These are phyloP conservation scores for Hondaea fermentalgiana DNA, from an alignment of 108 stramenopile genomes.

Conservation along the genomic window DNA sequence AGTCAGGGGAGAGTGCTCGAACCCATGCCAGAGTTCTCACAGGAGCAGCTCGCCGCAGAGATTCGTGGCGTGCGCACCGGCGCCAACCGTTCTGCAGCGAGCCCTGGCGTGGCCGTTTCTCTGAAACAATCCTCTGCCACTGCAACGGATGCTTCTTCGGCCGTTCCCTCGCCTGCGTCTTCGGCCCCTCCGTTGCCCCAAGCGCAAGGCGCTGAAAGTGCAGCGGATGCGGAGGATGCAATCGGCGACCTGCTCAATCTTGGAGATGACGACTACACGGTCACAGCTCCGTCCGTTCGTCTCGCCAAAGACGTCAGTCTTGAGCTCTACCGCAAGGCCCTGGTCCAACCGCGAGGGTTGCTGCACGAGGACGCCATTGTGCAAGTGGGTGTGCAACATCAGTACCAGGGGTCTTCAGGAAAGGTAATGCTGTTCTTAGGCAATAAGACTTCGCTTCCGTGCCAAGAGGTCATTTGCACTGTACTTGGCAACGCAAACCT, in stretches of 20 bases:
- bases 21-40: constrained; percentile 85
- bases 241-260: background rate
- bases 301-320: background rate
- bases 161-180: background rate
- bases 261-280: background rate
- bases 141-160: background rate
- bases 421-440: background rate
- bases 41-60: constrained; percentile 55
- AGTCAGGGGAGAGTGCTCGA: constrained; percentile 75
- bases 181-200: background rate
- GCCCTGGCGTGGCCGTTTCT: no score
- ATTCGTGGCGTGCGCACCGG: background rate
- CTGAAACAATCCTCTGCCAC: no score
- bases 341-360: background rate
- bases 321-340: background rate
- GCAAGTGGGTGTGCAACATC: background rate
- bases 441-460: background rate
- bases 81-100: no score
- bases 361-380: background rate
- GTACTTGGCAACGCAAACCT: background rate
- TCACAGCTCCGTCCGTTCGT: background rate
- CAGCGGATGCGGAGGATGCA: background rate
- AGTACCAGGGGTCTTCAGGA: background rate
- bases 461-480: background rate
- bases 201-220: background rate